phyloP scores from a whole-genome alignment of 192 early-diverging fungal species.

The Coemansia sp. region DNA sequence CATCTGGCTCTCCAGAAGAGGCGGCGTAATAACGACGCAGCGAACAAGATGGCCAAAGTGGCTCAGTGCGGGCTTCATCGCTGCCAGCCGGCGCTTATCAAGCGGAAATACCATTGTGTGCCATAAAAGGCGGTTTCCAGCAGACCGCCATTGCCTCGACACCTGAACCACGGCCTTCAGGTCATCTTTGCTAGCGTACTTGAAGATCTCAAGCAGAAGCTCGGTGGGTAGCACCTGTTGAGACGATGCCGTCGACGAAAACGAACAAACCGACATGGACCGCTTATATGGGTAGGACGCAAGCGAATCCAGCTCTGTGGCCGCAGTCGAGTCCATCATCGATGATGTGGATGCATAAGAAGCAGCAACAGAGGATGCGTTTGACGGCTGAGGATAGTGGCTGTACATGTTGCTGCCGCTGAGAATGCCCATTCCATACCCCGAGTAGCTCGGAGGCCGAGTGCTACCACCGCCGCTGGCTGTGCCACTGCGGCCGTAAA shows the following conservation, averaged over 20 bases:
- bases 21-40: conserved; percentile 43
- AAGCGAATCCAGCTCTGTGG: conserved; percentile 44
- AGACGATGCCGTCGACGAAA: conserved; percentile 39
- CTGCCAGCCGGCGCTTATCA: conserved; percentile 46
- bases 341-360: conserved; percentile 50
- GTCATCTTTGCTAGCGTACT: conserved; percentile 27
- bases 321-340: conserved; percentile 46
- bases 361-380: conserved; percentile 45
- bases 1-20: conserved; percentile 25
- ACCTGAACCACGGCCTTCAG: conserved; percentile 34
- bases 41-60: conserved; percentile 43
- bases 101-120: conserved; percentile 49
- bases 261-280: conserved; percentile 32
- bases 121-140: conserved; percentile 47
- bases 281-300: conserved; percentile 39
- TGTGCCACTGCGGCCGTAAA: conserved; percentile 5
- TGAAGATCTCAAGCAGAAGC: conserved; percentile 38
- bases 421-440: conserved; percentile 32
- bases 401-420: conserved; percentile 19
- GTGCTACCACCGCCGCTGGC: conserved; percentile 17
- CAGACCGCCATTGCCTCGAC: conserved; percentile 46
- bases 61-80: conserved; percentile 39
- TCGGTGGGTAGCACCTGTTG: conserved; percentile 43
- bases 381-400: conserved; percentile 37
- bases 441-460: conserved; percentile 39